A percentile compares a stretch with the other conserved stretches of the same genome.
Evolutionary conservation across 306 rosid species (phyloP).

Genomic region (Sechiopsis laciniata): DNA sequence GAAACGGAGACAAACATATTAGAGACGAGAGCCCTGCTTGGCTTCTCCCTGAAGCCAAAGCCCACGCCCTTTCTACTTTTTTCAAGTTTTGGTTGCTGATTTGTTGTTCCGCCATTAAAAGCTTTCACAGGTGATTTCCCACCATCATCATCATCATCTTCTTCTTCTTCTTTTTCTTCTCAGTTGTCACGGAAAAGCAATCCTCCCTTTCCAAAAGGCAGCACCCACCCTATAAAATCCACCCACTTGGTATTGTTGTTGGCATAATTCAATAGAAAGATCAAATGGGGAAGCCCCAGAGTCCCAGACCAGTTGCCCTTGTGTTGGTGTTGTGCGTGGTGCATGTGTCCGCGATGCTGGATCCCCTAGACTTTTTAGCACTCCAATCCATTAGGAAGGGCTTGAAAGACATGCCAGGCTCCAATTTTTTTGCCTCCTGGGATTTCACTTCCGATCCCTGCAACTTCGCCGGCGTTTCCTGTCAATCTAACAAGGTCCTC

Average conservation of each 20-base stretch:
- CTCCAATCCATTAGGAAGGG: conserved; percentile 73
- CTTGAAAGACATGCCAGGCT: conserved; percentile 73
- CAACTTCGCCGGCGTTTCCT: conserved; percentile 78
- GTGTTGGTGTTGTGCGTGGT: not conserved
- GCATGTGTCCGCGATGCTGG: conserved; percentile 48
- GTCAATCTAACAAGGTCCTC: conserved; percentile 66
- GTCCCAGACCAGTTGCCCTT: not conserved
- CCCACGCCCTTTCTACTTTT: not conserved
- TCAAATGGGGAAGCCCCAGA: conserved; percentile 41
- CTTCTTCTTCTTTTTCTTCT: conserved; percentile 13
- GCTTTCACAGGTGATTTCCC: conserved; percentile 36
- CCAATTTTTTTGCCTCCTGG: conserved; percentile 76
- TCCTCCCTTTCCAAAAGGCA: conserved; percentile 16
- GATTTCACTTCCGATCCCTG: conserved; percentile 97
- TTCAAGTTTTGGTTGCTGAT: conserved; percentile 13
- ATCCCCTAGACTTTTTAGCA: conserved; percentile 84
- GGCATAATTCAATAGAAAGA: not conserved
- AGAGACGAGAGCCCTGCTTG: not conserved
- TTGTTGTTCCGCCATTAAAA: conserved; percentile 40
- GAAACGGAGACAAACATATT: conserved; percentile 7
- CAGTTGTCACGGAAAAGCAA: conserved; percentile 36
- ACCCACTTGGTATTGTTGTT: not conserved
- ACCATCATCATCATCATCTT: too few species aligned
- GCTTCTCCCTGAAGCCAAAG: conserved; percentile 64
- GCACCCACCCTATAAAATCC: conserved; percentile 35